A percentile compares a stretch with the other conserved stretches of the same genome.
These are phyloP conservation scores for Leccinum sublutescens DNA, from an alignment of 768 basidiomycete genomes.

Conservation along the genomic window DNA sequence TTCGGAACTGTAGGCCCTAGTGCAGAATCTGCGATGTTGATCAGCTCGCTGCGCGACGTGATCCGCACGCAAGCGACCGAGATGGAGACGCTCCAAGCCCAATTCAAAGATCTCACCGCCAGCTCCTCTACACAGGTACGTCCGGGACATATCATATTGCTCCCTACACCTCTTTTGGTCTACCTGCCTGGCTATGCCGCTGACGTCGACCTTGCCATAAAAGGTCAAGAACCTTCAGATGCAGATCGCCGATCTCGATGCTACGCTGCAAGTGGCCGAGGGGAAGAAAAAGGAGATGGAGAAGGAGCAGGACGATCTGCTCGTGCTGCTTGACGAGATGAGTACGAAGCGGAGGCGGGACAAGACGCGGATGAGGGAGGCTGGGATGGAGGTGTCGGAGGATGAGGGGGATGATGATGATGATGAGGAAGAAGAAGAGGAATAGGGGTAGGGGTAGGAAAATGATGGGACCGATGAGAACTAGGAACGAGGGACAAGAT, in stretches of 20 bases:
- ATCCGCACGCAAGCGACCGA: slow-evolving; percentile 81
- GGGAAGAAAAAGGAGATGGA: slow-evolving; percentile 78
- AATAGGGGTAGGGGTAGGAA: slow-evolving; percentile 8
- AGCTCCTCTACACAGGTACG: slow-evolving; percentile 41
- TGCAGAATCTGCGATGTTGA: slow-evolving; percentile 76
- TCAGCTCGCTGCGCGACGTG: slow-evolving; percentile 80
- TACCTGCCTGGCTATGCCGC: neutral
- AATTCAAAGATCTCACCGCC: slow-evolving; percentile 45
- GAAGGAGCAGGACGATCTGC: slow-evolving; percentile 94
- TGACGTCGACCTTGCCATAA: neutral
- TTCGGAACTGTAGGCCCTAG: slow-evolving; percentile 48
- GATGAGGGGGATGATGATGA: slow-evolving; percentile 80
- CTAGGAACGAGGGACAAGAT: neutral
- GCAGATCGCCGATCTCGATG: slow-evolving; percentile 46
- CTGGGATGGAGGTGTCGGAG: slow-evolving; percentile 86
- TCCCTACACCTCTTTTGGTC: neutral
- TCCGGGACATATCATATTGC: neutral
- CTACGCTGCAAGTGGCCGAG: slow-evolving; percentile 51
- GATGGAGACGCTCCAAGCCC: slow-evolving; percentile 63
- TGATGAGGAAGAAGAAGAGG: slow-evolving; percentile 43
- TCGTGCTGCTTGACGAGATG: slow-evolving; percentile 92
- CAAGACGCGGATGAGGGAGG: slow-evolving; percentile 71
- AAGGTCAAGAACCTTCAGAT: slow-evolving; percentile 47
- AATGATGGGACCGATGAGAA: neutral
- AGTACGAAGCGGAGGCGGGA: slow-evolving; percentile 82